A percentile compares a stretch with the other conserved stretches of the same genome.
These are phyloP conservation scores for Yarrowia keelungensis DNA, from an alignment of 805 yeast genomes.

Conservation along the genomic window DNA sequence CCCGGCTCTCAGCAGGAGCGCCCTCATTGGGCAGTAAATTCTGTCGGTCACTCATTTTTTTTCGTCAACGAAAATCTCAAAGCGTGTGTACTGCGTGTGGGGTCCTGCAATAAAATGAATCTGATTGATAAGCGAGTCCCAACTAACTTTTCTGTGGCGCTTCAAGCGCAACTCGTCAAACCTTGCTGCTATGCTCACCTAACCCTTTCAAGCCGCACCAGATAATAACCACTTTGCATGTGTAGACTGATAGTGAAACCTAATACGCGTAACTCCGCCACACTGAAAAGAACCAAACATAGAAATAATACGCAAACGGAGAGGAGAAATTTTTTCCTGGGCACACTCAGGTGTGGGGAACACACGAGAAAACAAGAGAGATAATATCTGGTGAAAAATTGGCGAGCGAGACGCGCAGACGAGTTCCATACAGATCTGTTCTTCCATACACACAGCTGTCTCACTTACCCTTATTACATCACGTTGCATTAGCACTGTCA, in stretches of 20 bases:
- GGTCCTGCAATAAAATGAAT: constrained; percentile 1
- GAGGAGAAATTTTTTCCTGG: neutral
- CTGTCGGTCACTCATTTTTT: constrained; percentile 27
- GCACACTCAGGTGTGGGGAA: neutral
- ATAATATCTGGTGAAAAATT: no score
- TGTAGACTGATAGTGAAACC: constrained; percentile 6
- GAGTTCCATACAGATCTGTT: no score
- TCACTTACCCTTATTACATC: neutral
- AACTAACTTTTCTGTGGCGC: neutral
- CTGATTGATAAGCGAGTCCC: constrained; percentile 32
- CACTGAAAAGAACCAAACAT: neutral
- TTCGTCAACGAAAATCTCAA: no score
- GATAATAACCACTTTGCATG: neutral
- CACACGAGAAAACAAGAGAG: no score
- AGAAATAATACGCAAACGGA: no score
- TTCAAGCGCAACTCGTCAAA: constrained; percentile 16
- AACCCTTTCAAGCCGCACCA: constrained; percentile 16
- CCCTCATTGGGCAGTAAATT: neutral
- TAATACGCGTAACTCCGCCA: constrained; percentile 15
- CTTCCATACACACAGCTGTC: no score
- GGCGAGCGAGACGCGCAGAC: no score
- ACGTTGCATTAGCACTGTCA: constrained; percentile 36
- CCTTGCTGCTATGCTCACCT: neutral
- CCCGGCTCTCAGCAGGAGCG: neutral
- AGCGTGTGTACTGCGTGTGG: neutral